phyloP scores from a whole-genome alignment of 139 green algal species.

The Ostreobium quekettii region DNA sequence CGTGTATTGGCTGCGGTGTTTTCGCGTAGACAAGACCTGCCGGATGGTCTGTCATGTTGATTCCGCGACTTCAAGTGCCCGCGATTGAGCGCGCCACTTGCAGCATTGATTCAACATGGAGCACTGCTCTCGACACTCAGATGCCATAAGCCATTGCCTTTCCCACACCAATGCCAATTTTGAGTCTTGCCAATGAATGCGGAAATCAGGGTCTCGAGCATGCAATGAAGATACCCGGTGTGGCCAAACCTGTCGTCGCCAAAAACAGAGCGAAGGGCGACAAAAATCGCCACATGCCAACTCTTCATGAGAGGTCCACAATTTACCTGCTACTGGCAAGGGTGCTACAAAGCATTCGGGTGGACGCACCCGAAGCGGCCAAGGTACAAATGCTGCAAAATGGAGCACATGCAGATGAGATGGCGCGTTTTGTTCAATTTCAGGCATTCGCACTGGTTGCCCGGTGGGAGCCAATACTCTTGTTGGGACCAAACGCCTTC shows the following conservation, averaged over 20 bases:
- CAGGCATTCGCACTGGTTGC: not conserved
- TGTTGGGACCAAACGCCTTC: too few relatives aligned
- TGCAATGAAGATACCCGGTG: conserved; percentile 47
- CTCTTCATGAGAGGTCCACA: conserved; percentile 44
- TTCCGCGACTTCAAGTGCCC: too few relatives aligned
- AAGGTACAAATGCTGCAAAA: conserved; percentile 45
- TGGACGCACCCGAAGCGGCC: conserved; percentile 55
- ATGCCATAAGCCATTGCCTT: too few relatives aligned
- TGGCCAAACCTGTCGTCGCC: conserved; percentile 26
- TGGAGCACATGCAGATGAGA: not conserved
- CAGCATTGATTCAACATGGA: too few relatives aligned
- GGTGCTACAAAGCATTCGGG: conserved; percentile 39
- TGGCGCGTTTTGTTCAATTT: not conserved
- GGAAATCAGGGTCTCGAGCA: conserved; percentile 44
- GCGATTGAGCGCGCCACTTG: too few relatives aligned
- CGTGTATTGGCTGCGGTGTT: too few relatives aligned
- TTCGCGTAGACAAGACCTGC: too few relatives aligned
- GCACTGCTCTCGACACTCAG: too few relatives aligned
- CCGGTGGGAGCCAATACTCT: not conserved
- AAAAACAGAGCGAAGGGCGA: conserved; percentile 31
- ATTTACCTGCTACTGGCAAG: conserved; percentile 59
- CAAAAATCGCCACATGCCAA: conserved; percentile 24
- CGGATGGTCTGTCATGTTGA: too few relatives aligned
- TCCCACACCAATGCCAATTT: not conserved
- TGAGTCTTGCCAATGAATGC: not conserved